Percentiles rank a stretch among this genome's conserved stretches.
Conservation (phyloP, 441 rosid genomes). For the Jatropha podagrica region DNA sequence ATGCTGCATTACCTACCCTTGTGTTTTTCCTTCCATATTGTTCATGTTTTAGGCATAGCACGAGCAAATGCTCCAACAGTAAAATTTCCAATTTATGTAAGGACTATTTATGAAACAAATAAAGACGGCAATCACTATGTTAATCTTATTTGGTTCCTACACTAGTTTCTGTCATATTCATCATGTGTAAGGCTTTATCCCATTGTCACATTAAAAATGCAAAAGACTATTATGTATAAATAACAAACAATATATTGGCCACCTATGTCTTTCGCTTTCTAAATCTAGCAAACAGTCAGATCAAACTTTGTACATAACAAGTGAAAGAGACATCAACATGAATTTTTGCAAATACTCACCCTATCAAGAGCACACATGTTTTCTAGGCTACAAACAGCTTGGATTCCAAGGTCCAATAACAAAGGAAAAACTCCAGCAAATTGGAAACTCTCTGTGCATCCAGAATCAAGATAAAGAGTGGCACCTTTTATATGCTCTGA, state of each 20-base stretch:
- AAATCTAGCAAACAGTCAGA: neutral
- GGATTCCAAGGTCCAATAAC: conserved; percentile 66
- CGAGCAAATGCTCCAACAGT: neutral
- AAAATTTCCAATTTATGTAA: neutral
- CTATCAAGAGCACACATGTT: conserved; percentile 66
- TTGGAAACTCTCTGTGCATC: conserved; percentile 92
- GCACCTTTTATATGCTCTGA: conserved; percentile 69
- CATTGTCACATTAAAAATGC: neutral
- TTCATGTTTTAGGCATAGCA: neutral
- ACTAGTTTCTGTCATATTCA: neutral
- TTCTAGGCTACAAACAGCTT: conserved; percentile 80
- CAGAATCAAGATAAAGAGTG: conserved; percentile 76
- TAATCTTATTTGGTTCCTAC: neutral
- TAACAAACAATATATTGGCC: neutral
- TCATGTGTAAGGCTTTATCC: neutral
- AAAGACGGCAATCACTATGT: neutral
- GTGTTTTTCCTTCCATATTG: neutral
- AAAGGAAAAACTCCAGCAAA: conserved; percentile 75
- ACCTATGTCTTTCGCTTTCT: neutral
- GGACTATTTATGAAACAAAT: neutral
- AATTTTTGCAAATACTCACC: conserved; percentile 44
- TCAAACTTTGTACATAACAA: neutral
- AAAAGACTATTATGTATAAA: neutral
- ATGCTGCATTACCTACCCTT: neutral
- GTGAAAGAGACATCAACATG: conserved; percentile 1